Conservation (phyloP, 2,329 filamentous ascomycete species). For the Pseudogymnoascus sp. region DNA sequence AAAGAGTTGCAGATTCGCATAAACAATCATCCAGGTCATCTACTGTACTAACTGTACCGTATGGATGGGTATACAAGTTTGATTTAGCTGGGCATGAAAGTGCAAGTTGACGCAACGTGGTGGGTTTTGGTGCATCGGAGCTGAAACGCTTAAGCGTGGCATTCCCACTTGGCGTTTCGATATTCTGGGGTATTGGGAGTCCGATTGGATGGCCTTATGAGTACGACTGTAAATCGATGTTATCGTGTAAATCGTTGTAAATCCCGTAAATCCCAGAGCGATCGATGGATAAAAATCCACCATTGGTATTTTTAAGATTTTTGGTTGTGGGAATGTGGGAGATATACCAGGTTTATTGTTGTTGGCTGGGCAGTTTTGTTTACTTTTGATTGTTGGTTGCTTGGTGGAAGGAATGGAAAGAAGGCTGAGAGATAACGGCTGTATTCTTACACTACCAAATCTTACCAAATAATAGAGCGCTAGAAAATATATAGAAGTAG, state of each 20-base stretch:
- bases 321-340: neutral
- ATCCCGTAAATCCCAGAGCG: neutral
- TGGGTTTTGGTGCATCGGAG: conserved; percentile 2
- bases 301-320: neutral
- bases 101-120: neutral
- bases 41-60: neutral
- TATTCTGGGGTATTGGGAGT: conserved; percentile 23
- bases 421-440: neutral
- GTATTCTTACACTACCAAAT: neutral
- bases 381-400: neutral
- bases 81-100: neutral
- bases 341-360: neutral
- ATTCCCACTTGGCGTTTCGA: conserved; percentile 19
- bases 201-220: conserved; percentile 15
- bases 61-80: neutral
- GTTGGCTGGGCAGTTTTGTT: neutral
- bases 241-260: neutral
- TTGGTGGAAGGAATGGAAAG: neutral
- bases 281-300: neutral
- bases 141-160: conserved; percentile 3
- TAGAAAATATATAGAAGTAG: too few species aligned
- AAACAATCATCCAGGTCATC: neutral
- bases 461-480: too few species aligned
- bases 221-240: neutral
- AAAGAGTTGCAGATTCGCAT: neutral